phyloP scores from a whole-genome alignment of 1,284 basidiomycete genomes.

The Agroathelia rolfsii region DNA sequence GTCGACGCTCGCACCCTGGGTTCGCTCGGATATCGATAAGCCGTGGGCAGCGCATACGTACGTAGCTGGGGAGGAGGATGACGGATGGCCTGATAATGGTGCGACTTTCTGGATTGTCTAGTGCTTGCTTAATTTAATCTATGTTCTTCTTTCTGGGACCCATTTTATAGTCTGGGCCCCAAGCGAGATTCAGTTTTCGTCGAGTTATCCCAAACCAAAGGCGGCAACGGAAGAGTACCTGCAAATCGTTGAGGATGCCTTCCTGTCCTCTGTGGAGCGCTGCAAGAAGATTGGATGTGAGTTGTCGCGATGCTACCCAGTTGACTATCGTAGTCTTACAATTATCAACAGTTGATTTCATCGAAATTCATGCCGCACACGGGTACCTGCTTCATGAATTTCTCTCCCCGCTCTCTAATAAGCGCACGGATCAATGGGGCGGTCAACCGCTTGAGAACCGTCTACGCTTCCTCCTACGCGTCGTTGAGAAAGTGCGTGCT shows the following conservation, averaged over 20 bases:
- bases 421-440: slow-evolving; percentile 63
- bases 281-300: slow-evolving; percentile 54
- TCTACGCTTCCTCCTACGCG: slow-evolving; percentile 53
- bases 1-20: slow-evolving; percentile 37
- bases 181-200: slow-evolving; percentile 40
- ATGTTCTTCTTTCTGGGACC: slow-evolving; percentile 1
- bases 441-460: slow-evolving; percentile 64
- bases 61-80: slow-evolving; percentile 27
- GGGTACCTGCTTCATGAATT: slow-evolving; percentile 59
- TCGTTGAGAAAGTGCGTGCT: slow-evolving; percentile 42
- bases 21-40: slow-evolving; percentile 20
- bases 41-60: slow-evolving; percentile 14
- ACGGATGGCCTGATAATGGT: slow-evolving; percentile 53
- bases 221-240: slow-evolving; percentile 49
- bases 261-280: slow-evolving; percentile 51
- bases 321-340: slow-evolving; percentile 1
- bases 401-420: slow-evolving; percentile 63
- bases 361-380: slow-evolving; percentile 72
- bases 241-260: slow-evolving; percentile 53
- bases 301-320: slow-evolving; percentile 13
- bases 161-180: slow-evolving; percentile 31
- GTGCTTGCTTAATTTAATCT: neutral
- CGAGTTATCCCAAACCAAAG: slow-evolving; percentile 38
- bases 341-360: slow-evolving; percentile 54
- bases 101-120: neutral